Base-by-base conservation (phyloP, 192 early-diverging fungal genomes). In the Rhizophagus clarus region DNA sequence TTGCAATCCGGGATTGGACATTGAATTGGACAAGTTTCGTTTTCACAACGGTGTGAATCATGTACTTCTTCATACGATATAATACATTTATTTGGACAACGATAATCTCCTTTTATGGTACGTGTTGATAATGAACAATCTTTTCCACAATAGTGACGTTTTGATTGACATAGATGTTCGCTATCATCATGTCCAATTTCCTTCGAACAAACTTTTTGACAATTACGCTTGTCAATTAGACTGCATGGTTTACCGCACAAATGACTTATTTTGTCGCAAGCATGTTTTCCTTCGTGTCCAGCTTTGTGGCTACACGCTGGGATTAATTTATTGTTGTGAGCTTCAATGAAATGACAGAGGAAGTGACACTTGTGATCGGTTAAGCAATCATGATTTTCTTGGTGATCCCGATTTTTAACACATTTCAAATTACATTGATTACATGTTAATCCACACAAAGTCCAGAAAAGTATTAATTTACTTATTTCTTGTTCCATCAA, bases 311-410 rank as follows among this genome's bases (percentile, higher is more conserved):
- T 47, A 40, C 80, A 81, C 49, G 15, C 15, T 76, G 80, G 80
- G 24, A 81, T 75, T 17, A 70, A 40, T 66, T 29, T 37, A 49
- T 49, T 37, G 10, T n/a, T 3, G 24, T 81, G 80, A 22, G 61
- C 61, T 49, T 81, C 71, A 6, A 8, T 20, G 29, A 81, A 76
- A 32, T 77, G 42, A 12, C 80, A 81, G 20, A 0, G 12, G 11
- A 31, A 37, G 26, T 81, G 80, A 45, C 80, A 81, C 61, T 34
- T 24, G 67, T 81, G 80, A 76, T 81, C 72, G 0, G 80, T 81
- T 28, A 81, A 76, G 26, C 80, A 81, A 61, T 76, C 34, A 66
- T 81, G 80, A n/a, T 60, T 20, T 3, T 60, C 70, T 37, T n/a
- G 2, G 17, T 80, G 79, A 75, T 74, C 68, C 22, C 61, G 49